Conservation (phyloP, 1,139 yeast genomes). For the Magnusiomyces paraingens region DNA sequence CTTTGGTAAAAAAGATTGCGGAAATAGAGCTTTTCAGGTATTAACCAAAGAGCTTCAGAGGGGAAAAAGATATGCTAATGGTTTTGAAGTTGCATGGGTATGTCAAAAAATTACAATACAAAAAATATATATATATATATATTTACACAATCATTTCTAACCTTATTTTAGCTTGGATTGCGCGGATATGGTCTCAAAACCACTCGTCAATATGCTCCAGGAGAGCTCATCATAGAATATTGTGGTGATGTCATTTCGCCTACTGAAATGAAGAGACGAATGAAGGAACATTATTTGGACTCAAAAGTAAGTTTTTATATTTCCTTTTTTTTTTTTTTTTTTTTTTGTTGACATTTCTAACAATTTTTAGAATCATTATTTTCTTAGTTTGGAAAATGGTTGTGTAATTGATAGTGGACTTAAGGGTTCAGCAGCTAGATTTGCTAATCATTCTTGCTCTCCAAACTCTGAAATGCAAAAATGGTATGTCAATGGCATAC, state of each 20-base stretch:
- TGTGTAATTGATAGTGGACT: conserved; percentile 37
- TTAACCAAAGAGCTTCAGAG: conserved; percentile 20
- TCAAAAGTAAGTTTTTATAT: conserved; percentile 12
- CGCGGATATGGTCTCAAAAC: conserved; percentile 38
- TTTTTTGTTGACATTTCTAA: conserved; percentile 2
- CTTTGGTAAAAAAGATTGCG: conserved; percentile 33
- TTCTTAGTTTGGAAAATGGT: conserved; percentile 35
- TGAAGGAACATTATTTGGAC: conserved; percentile 25
- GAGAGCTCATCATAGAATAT: conserved; percentile 39
- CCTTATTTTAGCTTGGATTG: conserved; percentile 21
- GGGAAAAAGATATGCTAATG: conserved; percentile 28
- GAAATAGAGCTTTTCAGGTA: conserved; percentile 34
- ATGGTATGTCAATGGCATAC: conserved; percentile 38
- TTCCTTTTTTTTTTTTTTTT: conserved; percentile 15
- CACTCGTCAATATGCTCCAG: conserved; percentile 32
- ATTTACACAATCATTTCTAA: not conserved
- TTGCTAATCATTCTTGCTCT: conserved; percentile 40
- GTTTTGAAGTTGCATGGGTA: conserved; percentile 32
- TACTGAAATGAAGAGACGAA: conserved; percentile 31
- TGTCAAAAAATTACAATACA: too few relatives aligned
- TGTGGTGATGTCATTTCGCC: conserved; percentile 40
- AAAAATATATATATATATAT: too few relatives aligned
- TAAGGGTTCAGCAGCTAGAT: conserved; percentile 39
- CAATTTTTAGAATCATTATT: conserved; percentile 28
- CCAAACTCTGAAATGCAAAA: conserved; percentile 41